Conservation (phyloP, 2,329 filamentous ascomycete species). For the Sclerotinia glacialis region DNA sequence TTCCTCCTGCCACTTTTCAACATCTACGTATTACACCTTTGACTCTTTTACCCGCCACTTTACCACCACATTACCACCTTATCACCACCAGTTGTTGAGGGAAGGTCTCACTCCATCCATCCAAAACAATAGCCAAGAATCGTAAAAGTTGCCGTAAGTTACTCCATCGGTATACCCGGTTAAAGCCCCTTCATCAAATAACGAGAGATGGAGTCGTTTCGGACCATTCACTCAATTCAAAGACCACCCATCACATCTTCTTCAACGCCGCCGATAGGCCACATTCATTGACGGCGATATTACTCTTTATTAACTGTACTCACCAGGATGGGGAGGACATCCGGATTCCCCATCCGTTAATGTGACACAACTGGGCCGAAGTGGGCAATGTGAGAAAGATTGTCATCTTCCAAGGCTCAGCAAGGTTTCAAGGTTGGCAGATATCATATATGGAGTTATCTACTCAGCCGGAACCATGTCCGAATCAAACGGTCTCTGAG, state of each 20-base stretch:
- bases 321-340: not conserved
- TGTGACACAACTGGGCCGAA: not conserved
- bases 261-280: conserved; percentile 7
- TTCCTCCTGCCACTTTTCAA: conserved; percentile 7
- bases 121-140: not conserved
- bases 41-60: conserved; percentile 4
- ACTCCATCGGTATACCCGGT: conserved; percentile 4
- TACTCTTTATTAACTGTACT: not conserved
- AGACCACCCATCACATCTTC: not conserved
- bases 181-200: not conserved
- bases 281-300: conserved; percentile 2
- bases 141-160: not conserved
- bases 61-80: too few relatives aligned
- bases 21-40: not conserved
- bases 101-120: not conserved
- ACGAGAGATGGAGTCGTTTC: conserved; percentile 4
- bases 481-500: conserved; percentile 5
- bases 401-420: conserved; percentile 11
- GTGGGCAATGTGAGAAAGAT: not conserved
- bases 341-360: conserved; percentile 4
- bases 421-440: not conserved
- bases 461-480: not conserved
- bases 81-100: not conserved
- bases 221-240: conserved; percentile 6
- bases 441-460: not conserved